Percentiles rank a stretch among this genome's conserved stretches.
Evolutionary conservation across 2,329 filamentous ascomycete species (phyloP).

Genomic region (Calonectria pauciramosa): DNA sequence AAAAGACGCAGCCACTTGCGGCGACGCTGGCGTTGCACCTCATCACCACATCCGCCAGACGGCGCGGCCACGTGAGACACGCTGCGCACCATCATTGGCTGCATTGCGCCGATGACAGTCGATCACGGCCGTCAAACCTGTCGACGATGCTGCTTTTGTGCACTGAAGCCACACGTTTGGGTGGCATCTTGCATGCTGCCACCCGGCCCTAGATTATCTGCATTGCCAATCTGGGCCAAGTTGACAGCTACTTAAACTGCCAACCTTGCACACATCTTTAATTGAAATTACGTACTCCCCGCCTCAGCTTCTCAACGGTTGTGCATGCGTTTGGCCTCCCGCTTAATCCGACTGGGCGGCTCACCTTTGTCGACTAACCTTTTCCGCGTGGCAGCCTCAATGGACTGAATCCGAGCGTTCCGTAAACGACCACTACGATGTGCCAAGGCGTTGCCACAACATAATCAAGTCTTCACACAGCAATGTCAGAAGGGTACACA

Average conservation of each 20-base stretch:
- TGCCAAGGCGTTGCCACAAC: too few relatives aligned
- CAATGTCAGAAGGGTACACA: too few relatives aligned
- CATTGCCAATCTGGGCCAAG: neutral
- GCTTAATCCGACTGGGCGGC: neutral
- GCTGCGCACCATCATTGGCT: neutral
- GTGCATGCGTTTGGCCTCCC: neutral
- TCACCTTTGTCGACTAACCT: neutral
- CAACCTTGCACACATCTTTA: neutral
- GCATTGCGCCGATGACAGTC: neutral
- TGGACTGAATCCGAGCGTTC: neutral
- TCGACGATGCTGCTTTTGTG: neutral
- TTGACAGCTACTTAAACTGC: neutral
- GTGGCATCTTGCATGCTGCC: neutral
- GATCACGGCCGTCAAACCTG: neutral
- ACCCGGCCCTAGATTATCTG: neutral
- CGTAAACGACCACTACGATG: neutral
- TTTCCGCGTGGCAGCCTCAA: neutral
- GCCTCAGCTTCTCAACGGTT: neutral
- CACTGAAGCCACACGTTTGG: neutral
- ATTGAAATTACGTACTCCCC: neutral
- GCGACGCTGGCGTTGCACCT: constrained; percentile 1
- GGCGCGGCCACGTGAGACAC: neutral
- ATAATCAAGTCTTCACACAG: neutral
- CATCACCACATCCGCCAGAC: neutral
- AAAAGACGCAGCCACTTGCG: neutral